Evolutionary conservation across 345 rosid species (phyloP).

Genomic region (Aquilaria yunnanensis): DNA sequence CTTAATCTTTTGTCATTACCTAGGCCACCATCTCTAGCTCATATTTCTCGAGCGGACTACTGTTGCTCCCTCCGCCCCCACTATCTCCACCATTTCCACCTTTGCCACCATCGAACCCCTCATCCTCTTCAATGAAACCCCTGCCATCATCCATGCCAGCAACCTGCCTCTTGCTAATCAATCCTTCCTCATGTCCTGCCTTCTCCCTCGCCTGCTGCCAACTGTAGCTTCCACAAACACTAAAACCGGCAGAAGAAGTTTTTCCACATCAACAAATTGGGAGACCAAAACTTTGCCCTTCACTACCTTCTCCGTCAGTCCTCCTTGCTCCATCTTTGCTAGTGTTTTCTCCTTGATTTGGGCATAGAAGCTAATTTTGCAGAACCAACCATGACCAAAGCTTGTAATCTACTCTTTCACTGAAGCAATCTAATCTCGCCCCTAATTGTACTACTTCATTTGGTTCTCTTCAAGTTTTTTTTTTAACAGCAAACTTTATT

Average conservation of each 20-base stretch:
- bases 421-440: slow-evolving; percentile 92
- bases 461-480: slow-evolving; percentile 96
- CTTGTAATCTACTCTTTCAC: slow-evolving; percentile 99
- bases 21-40: too few species aligned
- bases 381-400: slow-evolving; percentile 84
- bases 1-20: too few species aligned
- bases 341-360: slow-evolving; percentile 98
- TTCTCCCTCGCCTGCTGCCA: slow-evolving; percentile 20
- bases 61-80: too few species aligned
- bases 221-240: slow-evolving; percentile 93
- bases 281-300: slow-evolving; percentile 79
- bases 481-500: too few species aligned
- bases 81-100: too few species aligned
- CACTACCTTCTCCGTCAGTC: slow-evolving; percentile 79
- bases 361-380: slow-evolving; percentile 96
- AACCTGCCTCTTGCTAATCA: too few species aligned
- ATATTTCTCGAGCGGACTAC: too few species aligned
- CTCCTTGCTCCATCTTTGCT: slow-evolving; percentile 99
- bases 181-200: too few species aligned
- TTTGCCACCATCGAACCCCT: too few species aligned
- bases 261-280: slow-evolving; percentile 87
- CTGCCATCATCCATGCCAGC: too few species aligned
- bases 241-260: slow-evolving; percentile 96
- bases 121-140: too few species aligned
- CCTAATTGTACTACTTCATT: slow-evolving; percentile 99